These are phyloP conservation scores for Antitrichia curtipendula DNA, from an alignment of 225 moss, liverwort and hornwort species.

Conservation along the genomic window DNA sequence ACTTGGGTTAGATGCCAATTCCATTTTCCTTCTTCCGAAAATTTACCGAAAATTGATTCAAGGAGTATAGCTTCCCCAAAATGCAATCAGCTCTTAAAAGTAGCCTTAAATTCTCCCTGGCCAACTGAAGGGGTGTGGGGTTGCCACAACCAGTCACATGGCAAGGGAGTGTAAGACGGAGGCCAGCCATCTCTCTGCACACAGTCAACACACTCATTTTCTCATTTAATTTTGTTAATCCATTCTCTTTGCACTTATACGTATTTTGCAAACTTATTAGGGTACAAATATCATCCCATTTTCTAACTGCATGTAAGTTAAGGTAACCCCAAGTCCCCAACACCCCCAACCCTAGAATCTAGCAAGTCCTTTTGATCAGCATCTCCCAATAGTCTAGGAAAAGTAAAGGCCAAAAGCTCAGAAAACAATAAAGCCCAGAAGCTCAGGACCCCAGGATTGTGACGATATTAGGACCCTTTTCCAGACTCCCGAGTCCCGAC, in stretches of 20 bases:
- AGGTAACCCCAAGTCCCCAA: not conserved
- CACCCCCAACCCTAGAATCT: not conserved
- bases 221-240: not conserved
- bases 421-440: not conserved
- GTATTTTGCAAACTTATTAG: not conserved
- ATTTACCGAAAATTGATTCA: not conserved
- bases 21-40: not conserved
- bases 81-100: not conserved
- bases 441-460: not conserved
- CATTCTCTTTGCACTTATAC: not conserved
- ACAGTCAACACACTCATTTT: not conserved
- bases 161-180: not conserved
- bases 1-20: not conserved
- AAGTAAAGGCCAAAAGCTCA: not conserved
- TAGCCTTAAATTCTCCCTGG: not conserved
- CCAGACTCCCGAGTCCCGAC: not conserved
- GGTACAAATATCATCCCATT: not conserved
- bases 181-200: not conserved
- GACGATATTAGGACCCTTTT: not conserved
- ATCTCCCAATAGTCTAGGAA: not conserved
- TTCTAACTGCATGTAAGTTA: not conserved
- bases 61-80: fast-evolving
- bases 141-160: not conserved
- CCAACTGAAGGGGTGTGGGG: not conserved
- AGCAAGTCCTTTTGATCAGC: not conserved